phyloP scores from a whole-genome alignment of 805 yeast species.

The Myxozyma mucilagina region DNA sequence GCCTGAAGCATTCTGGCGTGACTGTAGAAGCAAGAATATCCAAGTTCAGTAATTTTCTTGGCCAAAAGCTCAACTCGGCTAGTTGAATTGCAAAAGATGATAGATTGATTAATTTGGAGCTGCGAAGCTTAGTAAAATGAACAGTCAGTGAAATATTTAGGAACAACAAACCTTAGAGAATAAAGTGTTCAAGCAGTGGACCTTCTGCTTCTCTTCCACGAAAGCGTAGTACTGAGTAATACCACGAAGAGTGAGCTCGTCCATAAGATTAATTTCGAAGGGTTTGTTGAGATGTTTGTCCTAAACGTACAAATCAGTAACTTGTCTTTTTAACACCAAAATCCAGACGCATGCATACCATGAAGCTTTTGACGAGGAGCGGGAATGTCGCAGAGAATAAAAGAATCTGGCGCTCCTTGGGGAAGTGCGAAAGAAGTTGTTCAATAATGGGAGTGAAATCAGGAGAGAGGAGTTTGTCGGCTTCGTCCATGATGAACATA shows the following conservation, averaged over 20 bases:
- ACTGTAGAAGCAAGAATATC: slow-evolving; percentile 93
- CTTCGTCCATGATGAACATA: slow-evolving; percentile 96
- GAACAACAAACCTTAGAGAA: slow-evolving; percentile 59
- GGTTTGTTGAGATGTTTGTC: slow-evolving; percentile 87
- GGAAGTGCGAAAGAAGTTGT: slow-evolving; percentile 80
- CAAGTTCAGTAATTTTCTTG: slow-evolving; percentile 92
- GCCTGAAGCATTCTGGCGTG: slow-evolving; percentile 98
- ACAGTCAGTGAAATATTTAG: no score
- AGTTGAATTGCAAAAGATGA: slow-evolving; percentile 95
- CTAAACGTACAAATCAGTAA: background rate
- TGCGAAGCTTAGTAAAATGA: background rate
- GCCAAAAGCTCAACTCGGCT: slow-evolving; percentile 94
- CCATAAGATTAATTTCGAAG: slow-evolving; percentile 95
- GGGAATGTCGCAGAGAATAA: slow-evolving; percentile 97
- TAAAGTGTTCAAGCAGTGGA: slow-evolving; percentile 92
- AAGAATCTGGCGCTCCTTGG: slow-evolving; percentile 75
- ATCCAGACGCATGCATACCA: slow-evolving; percentile 43
- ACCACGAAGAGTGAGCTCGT: slow-evolving; percentile 93
- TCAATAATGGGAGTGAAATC: slow-evolving; percentile 87
- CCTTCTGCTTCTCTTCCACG: slow-evolving; percentile 93
- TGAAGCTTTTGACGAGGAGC: slow-evolving; percentile 83
- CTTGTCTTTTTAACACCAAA: no score
- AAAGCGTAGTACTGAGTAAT: slow-evolving; percentile 98
- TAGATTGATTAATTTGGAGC: slow-evolving; percentile 92
- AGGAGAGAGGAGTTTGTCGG: slow-evolving; percentile 90